Base-by-base conservation (phyloP, 345 rosid genomes). In the Citrus mangshanensis region DNA sequence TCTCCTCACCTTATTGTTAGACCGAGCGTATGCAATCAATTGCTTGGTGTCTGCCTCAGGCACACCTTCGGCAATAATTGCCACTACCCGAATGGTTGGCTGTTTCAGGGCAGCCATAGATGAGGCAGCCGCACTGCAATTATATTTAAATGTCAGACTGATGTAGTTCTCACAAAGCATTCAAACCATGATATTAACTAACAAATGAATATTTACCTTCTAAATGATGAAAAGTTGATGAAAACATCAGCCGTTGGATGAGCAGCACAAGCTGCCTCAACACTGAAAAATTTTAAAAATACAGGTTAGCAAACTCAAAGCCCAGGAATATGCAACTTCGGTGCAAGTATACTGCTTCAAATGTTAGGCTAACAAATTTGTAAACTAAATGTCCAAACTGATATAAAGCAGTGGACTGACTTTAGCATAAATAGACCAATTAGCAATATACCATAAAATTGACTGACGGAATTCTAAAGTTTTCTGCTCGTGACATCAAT, bases 21-120 rank as follows among this genome's bases (percentile, higher is more conserved):
- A 87, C 60, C 94, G 96, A 78, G 99, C 99, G 81, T 84, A 95
- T 59, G 94, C 91, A 86, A 95, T 91, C 86, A 95, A 83, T 72
- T 95, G 95, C 78, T 95, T 95, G 83, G 99, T 80, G 83, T 95
- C 98, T 6, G 97, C 88, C 86, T 95, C 98, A 2, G 99, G 98
- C 87, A 95, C 98, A 85, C 99, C 99, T 89, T 95, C 99, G 42
- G 99, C 99, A 76, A 95, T 95, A 70, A 95, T 95, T 75, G 98
- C 98, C 65, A 93, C 97, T 37, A 95, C 95, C 80, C 97, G 90
- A 71, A 93, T 89, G 77, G 99, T 95, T 76, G 99, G 96, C 82
- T 93, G 99, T 77, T 92, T 95, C 82, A 95, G 84, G 82, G 98
- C 99, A 82, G 97, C 85, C 96, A 95, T 85, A 78, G 99, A 95